Evolutionary conservation across 352 stramenopile genomes (phyloP), one percentile per base, ranked within the genome.

Genomic region (Phytophthora quininea): DNA sequence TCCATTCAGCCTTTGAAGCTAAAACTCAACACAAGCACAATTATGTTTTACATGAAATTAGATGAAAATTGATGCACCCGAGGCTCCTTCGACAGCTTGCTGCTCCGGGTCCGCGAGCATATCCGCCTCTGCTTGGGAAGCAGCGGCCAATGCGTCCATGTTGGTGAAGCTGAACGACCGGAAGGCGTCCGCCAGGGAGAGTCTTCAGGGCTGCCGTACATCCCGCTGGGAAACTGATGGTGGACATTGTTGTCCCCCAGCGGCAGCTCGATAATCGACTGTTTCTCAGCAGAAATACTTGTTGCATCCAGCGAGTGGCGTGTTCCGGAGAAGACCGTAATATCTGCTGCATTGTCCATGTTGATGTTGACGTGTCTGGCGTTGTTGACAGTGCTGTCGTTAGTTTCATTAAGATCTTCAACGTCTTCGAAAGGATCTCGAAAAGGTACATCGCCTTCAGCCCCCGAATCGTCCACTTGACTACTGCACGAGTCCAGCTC

Each of bases 131-230:
- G 80, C 81, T 66, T 83, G 78, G 1, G 86, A 93, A 30, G 88
- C 86, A 7, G 88, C 85, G 9, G 81, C 85, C 15, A 96, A 70
- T 15, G 88, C 88, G 24, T 88, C 92, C 84, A 93, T 95, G 71
- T 96, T 96, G 33, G 85, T 96, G 59, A 89, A 93, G 70, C 85
- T 93, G 57, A 96, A 95, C 19, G 76, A 90, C 32, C 78, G 80
- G 64, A 96, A 96, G 2, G 73, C 76, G 62, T 92, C 80, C 3
- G 69, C 71, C 11, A 85, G 59, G 46, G 60, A 4, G 67, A 55
- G 15, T 89, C 76, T n/a, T 81, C 74, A 0, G 49, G 55, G 15
- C 54, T 79, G 47, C 76, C 77, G 62, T 91, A 90, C 84, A 90
- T 91, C 11, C 79, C 84, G 64, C 82, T 89, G 29, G 84, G 82